These are phyloP conservation scores for Xylaria sp. DNA, from an alignment of 2,329 filamentous ascomycete species.

Conservation along the genomic window DNA sequence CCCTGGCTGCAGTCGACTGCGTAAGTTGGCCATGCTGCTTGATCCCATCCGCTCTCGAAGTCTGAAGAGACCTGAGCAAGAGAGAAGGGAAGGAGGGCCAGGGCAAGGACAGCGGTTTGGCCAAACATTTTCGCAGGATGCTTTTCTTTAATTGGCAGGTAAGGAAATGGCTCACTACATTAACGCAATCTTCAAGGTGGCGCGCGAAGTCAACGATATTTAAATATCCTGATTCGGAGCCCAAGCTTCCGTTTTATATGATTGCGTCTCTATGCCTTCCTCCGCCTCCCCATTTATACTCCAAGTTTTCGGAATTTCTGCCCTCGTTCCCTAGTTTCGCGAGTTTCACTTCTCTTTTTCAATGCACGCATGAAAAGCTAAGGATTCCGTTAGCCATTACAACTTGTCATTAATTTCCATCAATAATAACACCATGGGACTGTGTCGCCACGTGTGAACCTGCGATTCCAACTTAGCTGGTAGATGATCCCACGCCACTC, in stretches of 20 bases:
- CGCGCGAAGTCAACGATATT: conserved; percentile 42
- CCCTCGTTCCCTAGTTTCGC: conserved; percentile 27
- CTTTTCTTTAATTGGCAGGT: conserved; percentile 7
- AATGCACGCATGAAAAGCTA: not conserved
- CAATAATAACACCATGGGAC: not conserved
- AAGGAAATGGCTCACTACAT: conserved; percentile 4
- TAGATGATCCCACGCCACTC: conserved; percentile 6
- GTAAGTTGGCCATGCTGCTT: conserved; percentile 68
- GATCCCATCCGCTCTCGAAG: conserved; percentile 69
- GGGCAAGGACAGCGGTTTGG: conserved; percentile 57
- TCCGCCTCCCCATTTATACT: conserved; percentile 29
- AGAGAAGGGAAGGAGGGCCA: conserved; percentile 59
- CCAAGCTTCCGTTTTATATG: conserved; percentile 40
- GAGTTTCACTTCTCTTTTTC: not conserved
- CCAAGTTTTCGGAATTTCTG: conserved; percentile 37
- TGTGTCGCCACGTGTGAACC: conserved; percentile 10
- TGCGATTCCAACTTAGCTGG: conserved; percentile 2
- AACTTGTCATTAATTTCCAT: not conserved
- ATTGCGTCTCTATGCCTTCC: conserved; percentile 25
- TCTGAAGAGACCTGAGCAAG: conserved; percentile 65
- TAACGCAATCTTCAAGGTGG: conserved; percentile 19
- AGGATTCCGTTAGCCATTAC: not conserved
- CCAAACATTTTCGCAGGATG: conserved; percentile 54
- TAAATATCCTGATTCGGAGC: conserved; percentile 44
- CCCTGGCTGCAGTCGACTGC: conserved; percentile 70